These are phyloP conservation scores for Lyophyllum decastes DNA, from an alignment of 768 basidiomycete genomes.

Conservation along the genomic window DNA sequence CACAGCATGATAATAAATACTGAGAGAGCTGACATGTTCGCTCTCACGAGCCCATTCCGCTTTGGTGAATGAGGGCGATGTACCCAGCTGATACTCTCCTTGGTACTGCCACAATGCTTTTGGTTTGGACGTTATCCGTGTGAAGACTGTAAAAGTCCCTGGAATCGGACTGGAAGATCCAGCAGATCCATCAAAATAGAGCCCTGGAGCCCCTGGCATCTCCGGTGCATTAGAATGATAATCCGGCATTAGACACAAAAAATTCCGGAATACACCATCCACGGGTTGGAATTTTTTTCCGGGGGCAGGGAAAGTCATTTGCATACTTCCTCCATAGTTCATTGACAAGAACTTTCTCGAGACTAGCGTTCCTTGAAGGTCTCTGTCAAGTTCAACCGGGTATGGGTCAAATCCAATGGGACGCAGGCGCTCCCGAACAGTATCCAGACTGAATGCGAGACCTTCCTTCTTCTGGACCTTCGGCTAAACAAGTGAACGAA, in stretches of 20 bases:
- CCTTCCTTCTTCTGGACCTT: slow-evolving; percentile 8
- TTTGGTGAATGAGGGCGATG: slow-evolving; percentile 38
- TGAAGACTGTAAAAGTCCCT: slow-evolving; percentile 33
- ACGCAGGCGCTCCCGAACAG: slow-evolving; percentile 6
- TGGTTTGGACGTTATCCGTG: slow-evolving; percentile 26
- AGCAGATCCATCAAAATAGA: slow-evolving; percentile 19
- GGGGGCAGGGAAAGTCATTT: slow-evolving; percentile 12
- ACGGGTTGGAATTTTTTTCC: slow-evolving; percentile 13
- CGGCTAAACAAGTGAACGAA: neutral
- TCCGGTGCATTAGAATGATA: slow-evolving; percentile 29
- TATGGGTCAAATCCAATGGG: slow-evolving; percentile 8
- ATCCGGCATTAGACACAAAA: slow-evolving; percentile 27
- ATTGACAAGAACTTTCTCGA: slow-evolving; percentile 5
- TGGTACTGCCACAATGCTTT: slow-evolving; percentile 34
- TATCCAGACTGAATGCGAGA: neutral
- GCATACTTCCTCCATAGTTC: slow-evolving; percentile 9
- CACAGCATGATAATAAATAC: neutral
- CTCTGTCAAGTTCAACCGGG: neutral
- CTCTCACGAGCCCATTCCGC: slow-evolving; percentile 23
- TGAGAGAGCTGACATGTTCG: neutral
- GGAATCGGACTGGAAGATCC: neutral
- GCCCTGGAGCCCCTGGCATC: slow-evolving; percentile 28
- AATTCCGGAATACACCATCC: slow-evolving; percentile 26
- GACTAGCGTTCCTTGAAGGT: neutral
- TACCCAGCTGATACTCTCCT: slow-evolving; percentile 34